Evolutionary conservation across 169 alveolate genomes (phyloP).

Genomic region (Plasmodium falciparum): DNA sequence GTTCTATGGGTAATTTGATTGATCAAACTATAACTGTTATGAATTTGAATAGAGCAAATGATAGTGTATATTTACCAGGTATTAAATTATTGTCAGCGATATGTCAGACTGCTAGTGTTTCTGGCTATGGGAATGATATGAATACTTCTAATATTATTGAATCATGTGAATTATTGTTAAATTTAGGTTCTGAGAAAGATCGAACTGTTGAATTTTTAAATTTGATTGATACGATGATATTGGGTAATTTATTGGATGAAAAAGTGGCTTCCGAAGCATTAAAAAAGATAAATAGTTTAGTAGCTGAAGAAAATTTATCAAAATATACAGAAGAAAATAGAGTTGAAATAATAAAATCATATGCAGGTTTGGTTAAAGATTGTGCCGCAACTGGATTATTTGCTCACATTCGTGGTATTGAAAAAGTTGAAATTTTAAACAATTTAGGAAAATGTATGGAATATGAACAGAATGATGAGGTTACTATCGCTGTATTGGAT

Average conservation of each 20-base stretch:
- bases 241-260: slow-evolving; percentile 66
- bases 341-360: slow-evolving; percentile 31
- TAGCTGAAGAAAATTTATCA: slow-evolving; percentile 68
- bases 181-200: slow-evolving; percentile 51
- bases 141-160: slow-evolving; percentile 32
- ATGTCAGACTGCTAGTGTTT: slow-evolving; percentile 29
- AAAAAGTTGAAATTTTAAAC: slow-evolving; percentile 78
- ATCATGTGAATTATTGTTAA: slow-evolving; percentile 52
- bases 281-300: slow-evolving; percentile 35
- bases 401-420: slow-evolving; percentile 58
- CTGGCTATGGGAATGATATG: slow-evolving; percentile 69
- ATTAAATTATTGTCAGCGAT: slow-evolving; percentile 47
- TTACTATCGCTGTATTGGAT: slow-evolving; percentile 45
- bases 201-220: slow-evolving; percentile 64
- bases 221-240: slow-evolving; percentile 54
- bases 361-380: slow-evolving; percentile 53
- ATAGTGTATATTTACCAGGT: slow-evolving; percentile 55
- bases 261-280: slow-evolving; percentile 62
- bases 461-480: slow-evolving; percentile 70
- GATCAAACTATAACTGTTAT: slow-evolving; percentile 41
- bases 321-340: slow-evolving; percentile 47
- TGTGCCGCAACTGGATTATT: slow-evolving; percentile 74
- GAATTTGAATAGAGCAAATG: slow-evolving; percentile 68
- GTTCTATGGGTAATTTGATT: slow-evolving; percentile 46
- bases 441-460: slow-evolving; percentile 81